Conservation (phyloP, 257 asterid genomes). For the Sherardia arvensis region DNA sequence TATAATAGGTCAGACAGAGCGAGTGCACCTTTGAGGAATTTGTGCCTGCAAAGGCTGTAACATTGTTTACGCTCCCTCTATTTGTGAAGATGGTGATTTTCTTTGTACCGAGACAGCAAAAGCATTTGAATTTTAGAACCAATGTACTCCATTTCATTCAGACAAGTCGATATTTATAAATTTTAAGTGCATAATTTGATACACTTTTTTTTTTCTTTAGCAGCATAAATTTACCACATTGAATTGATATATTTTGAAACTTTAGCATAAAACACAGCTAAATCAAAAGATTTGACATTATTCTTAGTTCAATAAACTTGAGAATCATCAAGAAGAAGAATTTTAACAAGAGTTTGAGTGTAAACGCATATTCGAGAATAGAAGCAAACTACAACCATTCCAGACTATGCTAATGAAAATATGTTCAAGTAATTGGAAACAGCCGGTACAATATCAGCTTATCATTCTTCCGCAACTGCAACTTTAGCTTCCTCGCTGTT, state of each 20-base stretch:
- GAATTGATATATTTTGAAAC: not conserved
- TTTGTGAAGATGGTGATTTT: slow-evolving; percentile 8
- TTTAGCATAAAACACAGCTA: not conserved
- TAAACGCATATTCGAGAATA: not conserved
- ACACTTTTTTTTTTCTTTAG: not conserved
- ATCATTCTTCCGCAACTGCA: slow-evolving; percentile 60
- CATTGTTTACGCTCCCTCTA: slow-evolving; percentile 9
- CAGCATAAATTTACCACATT: not conserved
- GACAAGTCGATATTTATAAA: not conserved
- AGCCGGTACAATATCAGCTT: slow-evolving; percentile 11
- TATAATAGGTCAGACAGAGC: slow-evolving; percentile 5
- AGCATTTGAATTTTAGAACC: slow-evolving; percentile 4
- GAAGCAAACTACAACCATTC: not conserved
- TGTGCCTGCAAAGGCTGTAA: slow-evolving; percentile 6
- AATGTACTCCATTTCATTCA: not conserved
- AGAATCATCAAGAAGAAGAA: not conserved
- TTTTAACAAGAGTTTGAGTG: not conserved
- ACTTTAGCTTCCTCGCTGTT: slow-evolving; percentile 41
- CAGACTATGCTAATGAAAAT: slow-evolving; percentile 3
- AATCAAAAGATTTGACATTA: slow-evolving; percentile 3
- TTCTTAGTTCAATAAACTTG: not conserved
- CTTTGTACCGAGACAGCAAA: not conserved
- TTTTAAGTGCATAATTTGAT: not conserved
- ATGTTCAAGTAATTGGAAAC: slow-evolving; percentile 9
- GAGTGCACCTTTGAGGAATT: not conserved